These are phyloP conservation scores for Stentor coeruleus DNA, from an alignment of 73 alveolate species.

Conservation along the genomic window DNA sequence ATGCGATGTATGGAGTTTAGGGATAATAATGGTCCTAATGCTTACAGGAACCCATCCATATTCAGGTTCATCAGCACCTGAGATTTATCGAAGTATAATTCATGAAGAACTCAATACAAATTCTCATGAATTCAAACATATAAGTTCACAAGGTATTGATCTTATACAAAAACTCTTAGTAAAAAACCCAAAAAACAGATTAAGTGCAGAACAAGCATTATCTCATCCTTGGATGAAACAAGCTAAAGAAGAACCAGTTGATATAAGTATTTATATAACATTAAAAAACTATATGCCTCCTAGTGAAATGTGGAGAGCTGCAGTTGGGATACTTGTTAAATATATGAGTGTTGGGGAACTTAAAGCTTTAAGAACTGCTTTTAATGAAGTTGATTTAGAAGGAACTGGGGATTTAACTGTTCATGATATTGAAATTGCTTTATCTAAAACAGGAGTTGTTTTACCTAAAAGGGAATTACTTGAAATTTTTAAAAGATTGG, in stretches of 20 bases:
- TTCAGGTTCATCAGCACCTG: slow-evolving; percentile 21
- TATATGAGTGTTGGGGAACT: neutral
- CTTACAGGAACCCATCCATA: slow-evolving; percentile 33
- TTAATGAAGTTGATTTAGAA: neutral
- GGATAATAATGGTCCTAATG: slow-evolving; percentile 27
- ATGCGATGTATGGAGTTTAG: slow-evolving; percentile 36
- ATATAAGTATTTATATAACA: too few relatives aligned
- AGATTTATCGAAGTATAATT: neutral
- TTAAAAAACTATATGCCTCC: neutral
- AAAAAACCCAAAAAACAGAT: slow-evolving; percentile 3
- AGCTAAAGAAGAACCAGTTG: neutral
- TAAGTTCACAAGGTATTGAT: slow-evolving; percentile 24
- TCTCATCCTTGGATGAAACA: slow-evolving; percentile 28
- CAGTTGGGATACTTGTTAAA: neutral
- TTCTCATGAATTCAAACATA: neutral
- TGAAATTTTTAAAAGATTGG: neutral
- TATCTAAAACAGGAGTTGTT: neutral
- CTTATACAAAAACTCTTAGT: slow-evolving; percentile 22
- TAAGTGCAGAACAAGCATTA: slow-evolving; percentile 27
- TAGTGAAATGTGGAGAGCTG: neutral
- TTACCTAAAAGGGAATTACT: neutral
- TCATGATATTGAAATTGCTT: neutral
- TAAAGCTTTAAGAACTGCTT: neutral
- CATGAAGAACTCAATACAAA: neutral
- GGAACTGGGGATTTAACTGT: neutral